Base-by-base conservation (phyloP, 345 rosid genomes). In the Citrus cavaleriei region DNA sequence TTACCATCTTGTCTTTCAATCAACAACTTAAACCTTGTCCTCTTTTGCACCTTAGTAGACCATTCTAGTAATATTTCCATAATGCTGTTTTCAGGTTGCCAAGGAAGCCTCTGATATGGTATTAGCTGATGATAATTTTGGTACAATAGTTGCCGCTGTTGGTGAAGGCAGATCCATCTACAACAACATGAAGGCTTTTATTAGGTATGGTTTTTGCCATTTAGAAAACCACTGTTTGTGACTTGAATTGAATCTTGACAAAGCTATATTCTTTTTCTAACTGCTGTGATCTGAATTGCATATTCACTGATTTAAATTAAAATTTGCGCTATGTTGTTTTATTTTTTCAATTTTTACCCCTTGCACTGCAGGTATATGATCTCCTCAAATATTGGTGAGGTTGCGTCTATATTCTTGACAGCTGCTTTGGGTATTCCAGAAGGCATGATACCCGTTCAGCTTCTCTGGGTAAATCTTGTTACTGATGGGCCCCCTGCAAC, bases 31-130 rank as follows among this genome's bases (percentile, higher is more conserved):
- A 69, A 27, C 51, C 60, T 51, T 30, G 16, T 9, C 32, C 68
- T 64, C n/a, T 10, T 42, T 18, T 73, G 68, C 28, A 62, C 21
- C 19, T 34, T 9, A 34, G n/a, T 55, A 10, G 37, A 37, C 70
- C 30, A 40, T 35, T 68, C 6, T 70, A 30, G 14, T 75, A 38
- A 34, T 10, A 32, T 58, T 34, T 38, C 37, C 46, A 46, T 57
- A 12, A 13, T 5, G 22, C 38, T 75, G 51, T 14, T 72, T 81
- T 59, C 85, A 95, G 98, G 99, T 96, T 78, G 99, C 99, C 49
- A 96, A 96, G 84, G 99, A 96, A 81, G 99, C 99, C 38, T 87
- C 99, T 32, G 98, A 96, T 86, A 94, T 96, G 99, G 99, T 96
- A 78, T 77, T 96, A 75, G 98, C 99, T 59, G 99, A 96, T 90